Evolutionary conservation across 768 basidiomycete genomes (phyloP), one percentile per base, ranked within the genome.

Genomic region (Dacryopinax spathularia): DNA sequence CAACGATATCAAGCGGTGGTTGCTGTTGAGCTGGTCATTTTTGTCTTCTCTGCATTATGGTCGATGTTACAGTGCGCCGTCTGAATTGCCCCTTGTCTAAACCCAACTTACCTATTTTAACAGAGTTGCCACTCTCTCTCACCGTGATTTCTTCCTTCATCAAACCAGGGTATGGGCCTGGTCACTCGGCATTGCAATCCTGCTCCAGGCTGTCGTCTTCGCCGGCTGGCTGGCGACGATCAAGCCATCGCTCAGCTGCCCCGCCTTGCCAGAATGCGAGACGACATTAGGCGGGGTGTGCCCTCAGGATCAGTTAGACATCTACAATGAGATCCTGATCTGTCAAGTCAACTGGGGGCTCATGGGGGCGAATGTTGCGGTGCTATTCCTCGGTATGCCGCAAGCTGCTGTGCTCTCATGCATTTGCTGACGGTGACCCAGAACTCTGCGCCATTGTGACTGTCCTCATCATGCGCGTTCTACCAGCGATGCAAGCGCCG

Each of bases 331-430:
- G 25, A 56, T 56, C 31, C 18, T 56, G 10, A 20, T 56, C 5
- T 56, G 48, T 20, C 48, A 56, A 56, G 48, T 56, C 13, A 56
- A 56, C 29, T 56, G 48, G 48, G 48, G 48, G 9, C 48, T 56
- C 20, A 13, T 56, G 18, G 48, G 48, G 9, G 48, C 48, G 25
- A 56, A 56, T 29, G 31, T 56, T 20, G 48, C 48, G 15, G 5
- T 56, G 7, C 18, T 56, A 2, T 9, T 18, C 29, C 48, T 56
- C 5, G 48, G 48, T 56, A 29, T 13, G 25, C n/a, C 36, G 36
- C 36, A 15, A 9, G 9, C 13, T 27, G 12, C 22, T 6, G 13
- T 13, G 6, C 15, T 29, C 29, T 27, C 3, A 56, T 25, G 43
- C 48, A 25, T 29, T 29, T 56, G 9, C 10, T 5, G 10, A 56